Conservation (phyloP, 176 grass and related monocot species). For the sorghum (Sorghum bicolor) region Sorghum_bicolor_NCBIv3 NC_012871.2:61156501-61157000, state of each 20-base stretch:
- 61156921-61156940: too few relatives aligned
- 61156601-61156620: conserved; percentile 16
- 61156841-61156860: too few relatives aligned
- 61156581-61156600: background rate
- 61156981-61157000: too few relatives aligned
- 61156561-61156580: background rate
- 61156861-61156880: too few relatives aligned
- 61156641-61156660: background rate
- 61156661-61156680: background rate
- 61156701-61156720: too few relatives aligned
- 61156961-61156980: too few relatives aligned
- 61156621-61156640: background rate
- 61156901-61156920: too few relatives aligned
- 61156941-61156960: too few relatives aligned
- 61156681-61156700: background rate
- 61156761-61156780: background rate
- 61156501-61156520: background rate
- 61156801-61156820: too few relatives aligned
- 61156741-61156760: background rate
- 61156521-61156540: conserved; percentile 18
- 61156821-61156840: too few relatives aligned
- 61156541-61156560: conserved; percentile 35
- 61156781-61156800: background rate
- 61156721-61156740: background rate
- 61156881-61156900: too few relatives aligned